Percentiles rank a stretch among this genome's conserved stretches.
Conservation (phyloP, 2,329 filamentous ascomycete species). For the Exophiala alcalophila region DNA sequence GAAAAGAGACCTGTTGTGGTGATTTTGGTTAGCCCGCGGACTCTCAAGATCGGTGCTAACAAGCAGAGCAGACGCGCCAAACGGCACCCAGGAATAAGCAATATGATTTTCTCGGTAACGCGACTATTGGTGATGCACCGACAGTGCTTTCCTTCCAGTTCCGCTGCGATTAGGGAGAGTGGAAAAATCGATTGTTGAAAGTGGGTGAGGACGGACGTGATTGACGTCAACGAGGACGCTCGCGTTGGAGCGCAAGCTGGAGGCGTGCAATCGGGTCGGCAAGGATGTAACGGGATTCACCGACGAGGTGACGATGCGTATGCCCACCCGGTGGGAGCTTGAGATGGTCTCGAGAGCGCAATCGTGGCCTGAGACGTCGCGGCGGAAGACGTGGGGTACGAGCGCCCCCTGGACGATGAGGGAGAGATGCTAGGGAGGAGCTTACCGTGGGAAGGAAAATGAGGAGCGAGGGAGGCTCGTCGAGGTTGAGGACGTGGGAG, state of each 20-base stretch:
- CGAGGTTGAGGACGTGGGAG: constrained; percentile 12
- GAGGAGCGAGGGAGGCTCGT: constrained; percentile 12
- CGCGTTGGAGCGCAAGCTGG: constrained; percentile 10
- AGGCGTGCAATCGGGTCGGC: not conserved
- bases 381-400: constrained; percentile 25
- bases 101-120: too few relatives aligned
- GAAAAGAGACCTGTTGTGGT: constrained; percentile 21
- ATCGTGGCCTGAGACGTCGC: constrained; percentile 9
- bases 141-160: constrained; percentile 4
- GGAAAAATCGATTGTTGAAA: constrained; percentile 8
- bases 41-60: not conserved
- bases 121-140: not conserved
- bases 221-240: constrained; percentile 24
- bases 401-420: constrained; percentile 14
- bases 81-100: too few relatives aligned
- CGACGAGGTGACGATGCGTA: too few relatives aligned
- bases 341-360: constrained; percentile 5
- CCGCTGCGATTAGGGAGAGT: constrained; percentile 5
- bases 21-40: constrained; percentile 21
- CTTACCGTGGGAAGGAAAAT: constrained; percentile 21
- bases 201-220: constrained; percentile 7
- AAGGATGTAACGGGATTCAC: too few relatives aligned
- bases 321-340: too few relatives aligned
- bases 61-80: not conserved
- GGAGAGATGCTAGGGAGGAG: constrained; percentile 15